Conservation (phyloP, 176 grass and related monocot species). For the Oryza longistaminata region DNA sequence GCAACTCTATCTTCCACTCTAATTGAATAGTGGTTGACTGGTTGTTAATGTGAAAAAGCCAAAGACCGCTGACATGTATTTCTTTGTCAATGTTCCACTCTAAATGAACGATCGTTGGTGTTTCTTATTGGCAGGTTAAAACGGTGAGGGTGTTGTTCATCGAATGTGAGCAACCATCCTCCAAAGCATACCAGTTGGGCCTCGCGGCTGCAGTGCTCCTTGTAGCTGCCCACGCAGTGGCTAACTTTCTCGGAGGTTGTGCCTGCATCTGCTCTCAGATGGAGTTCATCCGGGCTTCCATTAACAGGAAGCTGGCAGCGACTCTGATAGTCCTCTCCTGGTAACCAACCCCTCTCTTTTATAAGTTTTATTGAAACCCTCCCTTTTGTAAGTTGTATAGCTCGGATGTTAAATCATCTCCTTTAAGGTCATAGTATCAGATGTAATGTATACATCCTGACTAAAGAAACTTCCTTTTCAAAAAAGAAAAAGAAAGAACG, state of each 20-base stretch:
- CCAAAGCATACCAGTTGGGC: conserved; percentile 80
- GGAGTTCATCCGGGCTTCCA: conserved; percentile 69
- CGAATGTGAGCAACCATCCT: conserved; percentile 74
- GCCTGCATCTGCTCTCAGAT: conserved; percentile 77
- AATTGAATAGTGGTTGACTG: not conserved
- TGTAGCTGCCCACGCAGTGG: conserved; percentile 62
- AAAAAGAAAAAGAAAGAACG: not conserved
- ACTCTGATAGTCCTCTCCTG: conserved; percentile 72
- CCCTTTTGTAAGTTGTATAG: not conserved
- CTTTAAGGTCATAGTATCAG: not conserved
- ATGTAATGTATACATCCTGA: not conserved
- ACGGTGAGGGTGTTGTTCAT: conserved; percentile 78
- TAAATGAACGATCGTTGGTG: not conserved
- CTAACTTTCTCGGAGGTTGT: conserved; percentile 80
- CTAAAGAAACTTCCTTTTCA: not conserved
- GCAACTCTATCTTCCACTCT: not conserved
- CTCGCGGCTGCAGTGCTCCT: conserved; percentile 72
- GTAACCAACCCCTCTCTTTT: conserved; percentile 33
- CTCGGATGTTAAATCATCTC: not conserved
- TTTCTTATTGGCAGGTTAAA: conserved; percentile 48
- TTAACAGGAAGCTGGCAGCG: conserved; percentile 75
- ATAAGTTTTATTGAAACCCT: not conserved
- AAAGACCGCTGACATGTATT: conserved; percentile 2
- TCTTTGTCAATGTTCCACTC: not conserved
- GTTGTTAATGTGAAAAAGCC: not conserved